These are phyloP conservation scores for Juglanconis oblonga DNA, from an alignment of 2,329 filamentous ascomycete genomes.

Conservation along the genomic window DNA sequence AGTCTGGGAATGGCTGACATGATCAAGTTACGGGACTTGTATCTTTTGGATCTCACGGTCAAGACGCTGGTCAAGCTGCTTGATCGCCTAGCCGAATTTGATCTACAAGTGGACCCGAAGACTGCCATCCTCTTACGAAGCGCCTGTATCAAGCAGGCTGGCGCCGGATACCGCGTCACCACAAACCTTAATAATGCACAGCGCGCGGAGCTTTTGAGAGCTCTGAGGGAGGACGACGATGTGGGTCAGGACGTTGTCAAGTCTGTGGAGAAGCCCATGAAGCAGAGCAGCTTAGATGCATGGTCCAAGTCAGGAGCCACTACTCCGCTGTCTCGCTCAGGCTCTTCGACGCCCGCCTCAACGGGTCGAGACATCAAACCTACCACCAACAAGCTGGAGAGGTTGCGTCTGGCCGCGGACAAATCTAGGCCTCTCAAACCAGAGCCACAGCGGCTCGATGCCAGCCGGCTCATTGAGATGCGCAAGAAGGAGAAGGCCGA, in stretches of 20 bases:
- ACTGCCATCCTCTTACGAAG: conserved; percentile 62
- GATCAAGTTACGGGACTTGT: conserved; percentile 85
- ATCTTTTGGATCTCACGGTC: conserved; percentile 78
- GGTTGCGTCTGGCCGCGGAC: conserved; percentile 25
- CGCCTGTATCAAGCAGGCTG: conserved; percentile 59
- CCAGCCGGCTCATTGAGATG: conserved; percentile 58
- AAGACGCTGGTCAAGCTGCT: conserved; percentile 82
- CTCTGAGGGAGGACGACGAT: conserved; percentile 57
- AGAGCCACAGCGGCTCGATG: conserved; percentile 34
- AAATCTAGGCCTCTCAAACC: conserved; percentile 29
- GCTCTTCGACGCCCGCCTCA: conserved; percentile 23
- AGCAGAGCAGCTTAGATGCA: conserved; percentile 58
- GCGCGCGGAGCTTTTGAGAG: conserved; percentile 74
- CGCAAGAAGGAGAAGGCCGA: conserved; percentile 74
- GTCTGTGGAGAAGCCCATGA: conserved; percentile 47
- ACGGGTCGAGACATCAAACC: conserved; percentile 8
- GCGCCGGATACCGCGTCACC: conserved; percentile 54
- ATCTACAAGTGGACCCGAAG: conserved; percentile 64
- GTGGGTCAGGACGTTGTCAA: conserved; percentile 44
- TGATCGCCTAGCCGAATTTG: conserved; percentile 72
- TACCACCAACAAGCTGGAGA: conserved; percentile 17
- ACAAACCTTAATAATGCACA: conserved; percentile 82
- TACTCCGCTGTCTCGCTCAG: conserved; percentile 21
- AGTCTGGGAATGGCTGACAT: conserved; percentile 77
- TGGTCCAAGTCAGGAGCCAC: conserved; percentile 53